Conservation (phyloP, 495 filamentous ascomycete species). For the Talaromyces wortmannii region DNA sequence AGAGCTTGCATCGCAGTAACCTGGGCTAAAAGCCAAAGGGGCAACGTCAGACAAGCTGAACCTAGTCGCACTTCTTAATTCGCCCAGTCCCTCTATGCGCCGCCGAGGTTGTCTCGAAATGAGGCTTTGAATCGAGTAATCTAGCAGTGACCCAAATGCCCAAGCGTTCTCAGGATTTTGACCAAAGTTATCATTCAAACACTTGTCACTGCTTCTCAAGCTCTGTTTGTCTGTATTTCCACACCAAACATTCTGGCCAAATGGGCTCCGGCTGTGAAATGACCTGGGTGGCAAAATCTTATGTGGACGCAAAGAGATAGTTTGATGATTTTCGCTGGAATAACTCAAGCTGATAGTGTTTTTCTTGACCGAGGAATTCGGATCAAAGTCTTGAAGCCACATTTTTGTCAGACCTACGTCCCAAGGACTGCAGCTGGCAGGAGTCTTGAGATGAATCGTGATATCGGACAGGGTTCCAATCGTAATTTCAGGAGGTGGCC, state of each 20-base stretch:
- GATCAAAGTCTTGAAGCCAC: background rate
- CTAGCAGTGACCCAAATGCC: conserved; percentile 12
- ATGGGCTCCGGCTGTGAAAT: background rate
- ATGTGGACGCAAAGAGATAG: background rate
- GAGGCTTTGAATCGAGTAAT: conserved; percentile 19
- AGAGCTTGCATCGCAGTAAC: conserved; percentile 26
- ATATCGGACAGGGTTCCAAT: background rate
- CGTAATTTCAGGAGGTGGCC: background rate
- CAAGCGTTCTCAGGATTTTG: background rate
- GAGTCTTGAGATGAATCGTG: background rate
- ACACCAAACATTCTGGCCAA: background rate
- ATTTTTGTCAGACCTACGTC: background rate
- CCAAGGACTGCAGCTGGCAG: background rate
- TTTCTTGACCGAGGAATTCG: background rate
- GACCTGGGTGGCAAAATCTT: background rate
- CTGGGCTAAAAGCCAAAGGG: conserved; percentile 26
- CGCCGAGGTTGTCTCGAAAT: conserved; percentile 8
- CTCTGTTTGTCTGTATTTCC: background rate
- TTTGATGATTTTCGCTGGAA: background rate
- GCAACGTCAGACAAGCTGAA: conserved; percentile 18
- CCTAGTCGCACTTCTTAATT: conserved; percentile 4
- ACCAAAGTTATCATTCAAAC: background rate
- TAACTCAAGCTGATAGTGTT: background rate
- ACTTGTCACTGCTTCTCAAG: background rate
- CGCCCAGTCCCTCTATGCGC: background rate